phyloP scores from a whole-genome alignment of 2,329 filamentous ascomycete species.

The Verticillium albo-atrum region DNA sequence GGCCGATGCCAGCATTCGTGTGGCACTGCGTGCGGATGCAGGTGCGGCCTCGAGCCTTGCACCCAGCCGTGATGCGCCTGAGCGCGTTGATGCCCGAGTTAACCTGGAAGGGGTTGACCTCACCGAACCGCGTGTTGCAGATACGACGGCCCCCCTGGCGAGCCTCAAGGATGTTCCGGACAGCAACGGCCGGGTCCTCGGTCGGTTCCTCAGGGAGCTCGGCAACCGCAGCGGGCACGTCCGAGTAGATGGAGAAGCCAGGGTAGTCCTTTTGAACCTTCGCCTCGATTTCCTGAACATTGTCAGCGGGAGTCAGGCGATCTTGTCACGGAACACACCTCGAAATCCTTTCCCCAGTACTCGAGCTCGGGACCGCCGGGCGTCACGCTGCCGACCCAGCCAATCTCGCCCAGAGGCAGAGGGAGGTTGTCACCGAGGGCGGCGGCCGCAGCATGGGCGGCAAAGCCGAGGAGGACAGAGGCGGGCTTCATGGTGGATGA shows the following conservation, averaged over 20 bases:
- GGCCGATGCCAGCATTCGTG: not conserved
- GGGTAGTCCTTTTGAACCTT: not conserved
- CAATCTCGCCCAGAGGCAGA: slow-evolving; percentile 1
- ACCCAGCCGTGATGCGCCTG: not conserved
- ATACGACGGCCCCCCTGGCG: not conserved
- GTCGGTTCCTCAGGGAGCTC: not conserved
- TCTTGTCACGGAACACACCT: not conserved
- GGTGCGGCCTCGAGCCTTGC: not conserved
- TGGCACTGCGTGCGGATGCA: slow-evolving; percentile 2
- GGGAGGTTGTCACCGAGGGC: not conserved
- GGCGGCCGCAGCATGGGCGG: not conserved
- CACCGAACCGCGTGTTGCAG: not conserved
- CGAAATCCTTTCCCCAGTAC: slow-evolving; percentile 1
- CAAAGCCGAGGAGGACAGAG: not conserved
- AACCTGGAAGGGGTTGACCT: not conserved
- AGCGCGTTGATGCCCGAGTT: not conserved
- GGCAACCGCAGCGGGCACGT: not conserved
- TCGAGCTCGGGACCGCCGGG: not conserved
- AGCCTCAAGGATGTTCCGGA: not conserved
- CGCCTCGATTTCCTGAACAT: not conserved
- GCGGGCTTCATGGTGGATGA: not conserved
- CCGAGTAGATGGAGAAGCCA: not conserved
- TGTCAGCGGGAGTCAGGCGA: not conserved
- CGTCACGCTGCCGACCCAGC: not conserved
- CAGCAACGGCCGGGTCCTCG: not conserved